phyloP scores from a whole-genome alignment of 2,329 filamentous ascomycete genomes.

The Achaetomium macrosporum region DNA sequence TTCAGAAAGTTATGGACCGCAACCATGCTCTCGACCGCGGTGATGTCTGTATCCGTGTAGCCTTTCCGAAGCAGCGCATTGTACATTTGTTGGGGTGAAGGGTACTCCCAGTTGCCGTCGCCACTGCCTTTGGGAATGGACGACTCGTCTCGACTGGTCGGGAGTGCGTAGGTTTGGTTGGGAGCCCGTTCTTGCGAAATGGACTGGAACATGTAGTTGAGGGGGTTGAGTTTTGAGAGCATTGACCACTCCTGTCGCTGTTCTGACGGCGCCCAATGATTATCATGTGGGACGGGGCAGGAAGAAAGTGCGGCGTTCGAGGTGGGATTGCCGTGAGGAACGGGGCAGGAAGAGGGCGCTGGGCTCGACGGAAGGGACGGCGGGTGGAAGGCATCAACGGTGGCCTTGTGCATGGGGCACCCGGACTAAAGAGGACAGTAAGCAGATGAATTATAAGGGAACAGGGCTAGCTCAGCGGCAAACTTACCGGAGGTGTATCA shows the following conservation, averaged over 20 bases:
- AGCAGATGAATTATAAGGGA: neutral
- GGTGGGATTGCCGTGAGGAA: slow-evolving; percentile 36
- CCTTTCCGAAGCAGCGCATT: slow-evolving; percentile 95
- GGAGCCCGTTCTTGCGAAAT: slow-evolving; percentile 74
- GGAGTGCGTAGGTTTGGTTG: slow-evolving; percentile 67
- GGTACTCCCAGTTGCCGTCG: slow-evolving; percentile 89
- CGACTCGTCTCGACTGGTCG: slow-evolving; percentile 74
- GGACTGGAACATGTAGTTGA: slow-evolving; percentile 94
- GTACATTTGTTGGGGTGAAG: slow-evolving; percentile 98
- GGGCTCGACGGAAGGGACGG: slow-evolving; percentile 31
- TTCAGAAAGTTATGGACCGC: slow-evolving; percentile 97
- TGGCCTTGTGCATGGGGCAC: slow-evolving; percentile 55
- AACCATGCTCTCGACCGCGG: slow-evolving; percentile 94
- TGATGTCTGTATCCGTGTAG: slow-evolving; percentile 87
- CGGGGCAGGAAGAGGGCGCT: slow-evolving; percentile 39
- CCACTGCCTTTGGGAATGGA: slow-evolving; percentile 85
- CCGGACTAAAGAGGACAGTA: slow-evolving; percentile 36
- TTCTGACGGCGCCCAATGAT: slow-evolving; percentile 25
- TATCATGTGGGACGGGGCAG: slow-evolving; percentile 40
- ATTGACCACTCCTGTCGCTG: slow-evolving; percentile 36
- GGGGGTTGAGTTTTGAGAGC: slow-evolving; percentile 54
- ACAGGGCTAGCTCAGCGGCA: neutral
- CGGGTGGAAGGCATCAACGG: slow-evolving; percentile 42
- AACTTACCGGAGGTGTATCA: slow-evolving; percentile 37
- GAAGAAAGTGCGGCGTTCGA: slow-evolving; percentile 16